Base-by-base conservation (phyloP, 2,329 filamentous ascomycete genomes). In the Aspergillus felis region DNA sequence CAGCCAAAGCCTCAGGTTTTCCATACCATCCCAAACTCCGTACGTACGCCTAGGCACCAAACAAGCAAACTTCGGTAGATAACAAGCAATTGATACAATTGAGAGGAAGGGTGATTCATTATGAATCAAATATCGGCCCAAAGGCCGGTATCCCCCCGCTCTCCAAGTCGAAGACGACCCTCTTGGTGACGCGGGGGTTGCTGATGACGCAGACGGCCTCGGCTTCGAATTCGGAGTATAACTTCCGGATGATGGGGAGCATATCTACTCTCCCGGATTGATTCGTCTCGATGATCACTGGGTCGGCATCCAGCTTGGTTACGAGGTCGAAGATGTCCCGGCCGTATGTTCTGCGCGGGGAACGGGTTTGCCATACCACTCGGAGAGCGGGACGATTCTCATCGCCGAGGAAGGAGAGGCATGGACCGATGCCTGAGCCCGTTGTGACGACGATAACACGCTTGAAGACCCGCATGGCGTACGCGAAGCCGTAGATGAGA, bases 191-290 rank as follows among this genome's bases (percentile, higher is more conserved):
- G 56, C 74, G 81, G 57, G 86, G 84, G 69, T 91, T 92, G 55
- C 85, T 86, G 65, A 92, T 87, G 58, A 91, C 82, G 67, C 90
- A 86, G 41, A 91, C 87, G 2, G 87, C 89, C 77, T 91, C 88
- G 1, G 82, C 81, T 0, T 74, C 62, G 27, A 76, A 76, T 32
- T 81, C 71, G 51, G 65, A 66, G 51, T 75, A 76, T 53, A 87
- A 75, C 8, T 77, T 73, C 64, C 82, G 86, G 42, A 81, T 79
- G 49, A 84, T 76, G 12, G 77, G 78, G 28, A 87, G 66, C 69
- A 89, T 81, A 68, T 90, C 83, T 2, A 85, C 81, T 6, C 87
- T 79, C 0, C 86, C 87, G 32, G 78, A 76, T 38, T 73, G 68
- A 55, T 80, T 79, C 2, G 87, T 90, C 68, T 92, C 87, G 68